A percentile compares a stretch with the other conserved stretches of the same genome.
phyloP scores from a whole-genome alignment of 208 protist genomes.

The Naegleria fowleri region DNA sequence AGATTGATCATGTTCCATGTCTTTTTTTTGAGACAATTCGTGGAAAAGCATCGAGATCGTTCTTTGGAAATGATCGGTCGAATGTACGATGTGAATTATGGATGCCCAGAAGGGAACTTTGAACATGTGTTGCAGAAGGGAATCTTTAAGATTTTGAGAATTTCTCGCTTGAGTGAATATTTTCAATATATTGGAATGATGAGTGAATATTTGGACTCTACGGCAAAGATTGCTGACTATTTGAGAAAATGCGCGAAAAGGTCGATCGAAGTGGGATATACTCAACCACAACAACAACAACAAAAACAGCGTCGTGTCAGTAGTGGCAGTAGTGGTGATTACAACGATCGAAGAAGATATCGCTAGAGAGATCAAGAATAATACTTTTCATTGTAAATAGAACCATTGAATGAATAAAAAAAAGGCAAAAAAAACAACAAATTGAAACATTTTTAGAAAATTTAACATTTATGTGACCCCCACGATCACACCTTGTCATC shows the following conservation, averaged over 20 bases:
- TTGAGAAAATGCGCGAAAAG: neutral
- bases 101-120: neutral
- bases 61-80: neutral
- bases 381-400: no score
- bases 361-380: no score
- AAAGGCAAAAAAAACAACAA: no score
- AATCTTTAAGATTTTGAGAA: neutral
- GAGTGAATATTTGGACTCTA: neutral
- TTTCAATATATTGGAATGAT: neutral
- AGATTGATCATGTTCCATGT: conserved; percentile 8
- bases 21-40: neutral
- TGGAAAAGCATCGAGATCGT: neutral
- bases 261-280: neutral
- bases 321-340: no score
- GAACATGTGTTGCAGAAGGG: neutral
- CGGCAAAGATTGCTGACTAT: neutral
- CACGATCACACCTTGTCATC: no score
- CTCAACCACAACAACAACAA: no score
- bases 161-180: neutral
- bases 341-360: no score
- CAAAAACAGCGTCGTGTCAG: no score
- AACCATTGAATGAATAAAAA: no score
- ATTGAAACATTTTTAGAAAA: no score
- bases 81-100: neutral
- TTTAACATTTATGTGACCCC: no score